phyloP scores from a whole-genome alignment of 192 early-diverging fungal species.

The Lunasporangiospora selenospora region DNA sequence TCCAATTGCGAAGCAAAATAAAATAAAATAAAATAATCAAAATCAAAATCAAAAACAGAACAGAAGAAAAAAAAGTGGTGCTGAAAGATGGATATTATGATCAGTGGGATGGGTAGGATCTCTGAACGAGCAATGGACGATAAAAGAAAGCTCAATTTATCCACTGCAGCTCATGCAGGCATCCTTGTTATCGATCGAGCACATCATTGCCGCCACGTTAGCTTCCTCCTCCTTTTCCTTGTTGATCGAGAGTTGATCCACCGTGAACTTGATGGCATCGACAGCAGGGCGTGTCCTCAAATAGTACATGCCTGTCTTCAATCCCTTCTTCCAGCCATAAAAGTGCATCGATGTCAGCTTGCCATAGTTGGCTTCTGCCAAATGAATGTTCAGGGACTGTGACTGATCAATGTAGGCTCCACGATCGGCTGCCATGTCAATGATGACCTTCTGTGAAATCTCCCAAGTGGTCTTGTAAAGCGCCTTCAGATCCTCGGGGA shows the following conservation, averaged over 20 bases:
- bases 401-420: slow-evolving; percentile 98
- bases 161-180: slow-evolving; percentile 91
- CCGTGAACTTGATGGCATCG: slow-evolving; percentile 98
- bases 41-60: too few relatives aligned
- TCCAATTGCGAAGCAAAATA: too few relatives aligned
- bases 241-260: slow-evolving; percentile 77
- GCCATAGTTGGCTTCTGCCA: slow-evolving; percentile 93
- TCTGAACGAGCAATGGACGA: not conserved
- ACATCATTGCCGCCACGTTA: slow-evolving; percentile 74
- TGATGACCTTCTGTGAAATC: slow-evolving; percentile 87
- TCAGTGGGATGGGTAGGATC: too few relatives aligned
- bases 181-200: slow-evolving; percentile 93
- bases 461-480: slow-evolving; percentile 99
- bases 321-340: slow-evolving; percentile 96
- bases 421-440: slow-evolving; percentile 98
- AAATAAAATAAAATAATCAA: too few relatives aligned
- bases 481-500: slow-evolving; percentile 90
- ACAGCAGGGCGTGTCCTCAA: slow-evolving; percentile 94
- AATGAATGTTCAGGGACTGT: slow-evolving; percentile 95
- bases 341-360: slow-evolving; percentile 98
- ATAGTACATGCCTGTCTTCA: slow-evolving; percentile 99
- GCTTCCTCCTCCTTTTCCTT: slow-evolving; percentile 59
- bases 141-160: slow-evolving; percentile 43
- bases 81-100: too few relatives aligned
- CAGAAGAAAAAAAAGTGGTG: too few relatives aligned